These are phyloP conservation scores for Podospora appendiculata DNA, from an alignment of 495 filamentous ascomycete genomes.

Conservation along the genomic window DNA sequence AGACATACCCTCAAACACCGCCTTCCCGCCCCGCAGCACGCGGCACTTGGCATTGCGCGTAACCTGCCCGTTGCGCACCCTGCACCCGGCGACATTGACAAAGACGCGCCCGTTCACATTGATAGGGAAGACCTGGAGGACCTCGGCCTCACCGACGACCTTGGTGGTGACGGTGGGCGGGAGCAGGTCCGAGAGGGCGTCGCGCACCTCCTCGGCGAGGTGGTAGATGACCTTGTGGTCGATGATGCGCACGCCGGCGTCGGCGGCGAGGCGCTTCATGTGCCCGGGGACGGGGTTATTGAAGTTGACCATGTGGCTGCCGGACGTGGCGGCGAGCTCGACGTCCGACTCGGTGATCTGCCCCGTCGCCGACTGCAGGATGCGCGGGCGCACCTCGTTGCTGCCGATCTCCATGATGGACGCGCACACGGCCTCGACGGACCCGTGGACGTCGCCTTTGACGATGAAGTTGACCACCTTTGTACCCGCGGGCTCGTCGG, in stretches of 20 bases:
- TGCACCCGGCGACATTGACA: slow-evolving; percentile 76
- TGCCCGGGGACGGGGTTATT: slow-evolving; percentile 64
- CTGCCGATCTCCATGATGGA: slow-evolving; percentile 69
- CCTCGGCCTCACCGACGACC: slow-evolving; percentile 83
- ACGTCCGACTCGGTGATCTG: slow-evolving; percentile 80
- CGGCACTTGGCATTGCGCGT: slow-evolving; percentile 53
- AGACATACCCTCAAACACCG: slow-evolving; percentile 70
- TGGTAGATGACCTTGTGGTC: slow-evolving; percentile 92
- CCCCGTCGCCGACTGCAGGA: slow-evolving; percentile 73
- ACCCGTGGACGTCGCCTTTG: slow-evolving; percentile 90
- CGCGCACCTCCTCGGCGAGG: slow-evolving; percentile 74
- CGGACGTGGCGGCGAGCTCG: slow-evolving; percentile 69
- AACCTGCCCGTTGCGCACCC: slow-evolving; percentile 75
- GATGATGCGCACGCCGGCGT: slow-evolving; percentile 62
- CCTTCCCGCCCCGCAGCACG: slow-evolving; percentile 58
- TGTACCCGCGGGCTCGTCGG: slow-evolving; percentile 37
- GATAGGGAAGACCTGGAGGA: slow-evolving; percentile 76
- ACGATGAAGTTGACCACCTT: slow-evolving; percentile 73
- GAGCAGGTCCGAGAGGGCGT: slow-evolving; percentile 57
- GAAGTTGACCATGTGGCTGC: slow-evolving; percentile 75
- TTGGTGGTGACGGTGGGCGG: slow-evolving; percentile 53
- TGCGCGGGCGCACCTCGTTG: slow-evolving; percentile 67
- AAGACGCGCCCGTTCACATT: slow-evolving; percentile 62
- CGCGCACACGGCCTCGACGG: slow-evolving; percentile 80
- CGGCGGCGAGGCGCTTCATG: slow-evolving; percentile 62